Conservation (phyloP, 2,329 filamentous ascomycete genomes). For the Apiospora malaysiana region DNA sequence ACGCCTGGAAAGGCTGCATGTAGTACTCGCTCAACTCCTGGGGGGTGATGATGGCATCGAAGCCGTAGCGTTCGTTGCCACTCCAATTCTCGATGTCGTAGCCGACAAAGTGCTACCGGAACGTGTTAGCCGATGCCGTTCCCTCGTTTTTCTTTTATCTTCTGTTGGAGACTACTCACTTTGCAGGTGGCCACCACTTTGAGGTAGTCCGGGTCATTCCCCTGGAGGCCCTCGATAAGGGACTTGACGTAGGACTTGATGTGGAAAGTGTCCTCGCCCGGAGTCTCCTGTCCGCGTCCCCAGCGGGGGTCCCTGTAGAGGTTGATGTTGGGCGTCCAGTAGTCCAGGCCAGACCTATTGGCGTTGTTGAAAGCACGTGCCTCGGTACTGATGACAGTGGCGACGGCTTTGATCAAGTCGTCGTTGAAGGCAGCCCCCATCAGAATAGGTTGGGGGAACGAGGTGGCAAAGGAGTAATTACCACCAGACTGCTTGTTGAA, state of each 20-base stretch:
- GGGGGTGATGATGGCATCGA: slow-evolving; percentile 59
- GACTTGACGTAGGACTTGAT: slow-evolving; percentile 56
- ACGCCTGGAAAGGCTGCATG: slow-evolving; percentile 68
- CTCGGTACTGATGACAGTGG: slow-evolving; percentile 38
- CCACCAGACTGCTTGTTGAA: slow-evolving; percentile 30
- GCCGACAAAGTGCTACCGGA: slow-evolving; percentile 53
- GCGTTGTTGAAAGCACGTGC: slow-evolving; percentile 41
- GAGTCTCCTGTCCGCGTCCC: slow-evolving; percentile 37
- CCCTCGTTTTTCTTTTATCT: too few species aligned
- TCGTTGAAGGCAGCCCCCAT: slow-evolving; percentile 41
- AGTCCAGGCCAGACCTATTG: slow-evolving; percentile 35
- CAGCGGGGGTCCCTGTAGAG: slow-evolving; percentile 33
- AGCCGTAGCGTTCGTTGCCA: slow-evolving; percentile 52
- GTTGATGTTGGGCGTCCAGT: slow-evolving; percentile 36
- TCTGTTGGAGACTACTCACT: slow-evolving; percentile 22
- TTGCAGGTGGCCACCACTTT: slow-evolving; percentile 63
- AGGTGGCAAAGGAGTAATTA: slow-evolving; percentile 38
- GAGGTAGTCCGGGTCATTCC: slow-evolving; percentile 34
- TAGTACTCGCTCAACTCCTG: slow-evolving; percentile 74
- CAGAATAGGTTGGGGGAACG: slow-evolving; percentile 40
- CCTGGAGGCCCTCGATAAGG: slow-evolving; percentile 60
- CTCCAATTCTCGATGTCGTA: slow-evolving; percentile 60
- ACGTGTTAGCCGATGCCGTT: neutral
- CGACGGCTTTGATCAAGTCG: slow-evolving; percentile 36
- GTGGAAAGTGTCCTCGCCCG: slow-evolving; percentile 44